phyloP scores from a whole-genome alignment of 2,329 filamentous ascomycete genomes.

The Pseudogymnoascus sp. region DNA sequence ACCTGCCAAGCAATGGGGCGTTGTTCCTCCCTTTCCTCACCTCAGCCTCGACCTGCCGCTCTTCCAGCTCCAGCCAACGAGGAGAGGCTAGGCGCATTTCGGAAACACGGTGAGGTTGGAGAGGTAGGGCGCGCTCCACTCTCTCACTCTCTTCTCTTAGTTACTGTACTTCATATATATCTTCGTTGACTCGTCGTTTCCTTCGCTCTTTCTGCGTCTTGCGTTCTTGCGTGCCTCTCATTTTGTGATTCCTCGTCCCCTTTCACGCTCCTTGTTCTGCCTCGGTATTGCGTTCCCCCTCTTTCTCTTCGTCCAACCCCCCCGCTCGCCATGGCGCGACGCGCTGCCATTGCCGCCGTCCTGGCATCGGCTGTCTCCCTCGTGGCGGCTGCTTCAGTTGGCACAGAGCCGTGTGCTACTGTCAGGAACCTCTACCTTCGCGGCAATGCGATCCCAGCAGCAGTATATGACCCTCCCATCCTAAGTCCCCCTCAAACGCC shows the following conservation, averaged over 20 bases:
- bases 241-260: slow-evolving; percentile 4
- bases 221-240: background rate
- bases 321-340: background rate
- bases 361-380: background rate
- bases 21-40: background rate
- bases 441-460: background rate
- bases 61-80: background rate
- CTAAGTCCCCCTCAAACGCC: background rate
- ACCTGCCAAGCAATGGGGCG: background rate
- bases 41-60: background rate
- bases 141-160: background rate
- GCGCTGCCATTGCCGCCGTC: background rate
- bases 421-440: background rate
- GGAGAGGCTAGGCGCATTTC: background rate
- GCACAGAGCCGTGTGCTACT: background rate
- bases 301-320: background rate
- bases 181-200: background rate
- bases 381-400: background rate
- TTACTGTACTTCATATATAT: background rate
- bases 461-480: background rate
- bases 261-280: background rate
- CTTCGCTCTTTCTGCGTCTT: background rate
- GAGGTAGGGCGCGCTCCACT: background rate
- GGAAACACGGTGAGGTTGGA: background rate
- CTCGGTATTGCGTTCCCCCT: background rate